A percentile compares a stretch with the other conserved stretches of the same genome.
These are phyloP conservation scores for Elsinoe fawcettii DNA, from an alignment of 2,329 filamentous ascomycete genomes.

Conservation along the genomic window DNA sequence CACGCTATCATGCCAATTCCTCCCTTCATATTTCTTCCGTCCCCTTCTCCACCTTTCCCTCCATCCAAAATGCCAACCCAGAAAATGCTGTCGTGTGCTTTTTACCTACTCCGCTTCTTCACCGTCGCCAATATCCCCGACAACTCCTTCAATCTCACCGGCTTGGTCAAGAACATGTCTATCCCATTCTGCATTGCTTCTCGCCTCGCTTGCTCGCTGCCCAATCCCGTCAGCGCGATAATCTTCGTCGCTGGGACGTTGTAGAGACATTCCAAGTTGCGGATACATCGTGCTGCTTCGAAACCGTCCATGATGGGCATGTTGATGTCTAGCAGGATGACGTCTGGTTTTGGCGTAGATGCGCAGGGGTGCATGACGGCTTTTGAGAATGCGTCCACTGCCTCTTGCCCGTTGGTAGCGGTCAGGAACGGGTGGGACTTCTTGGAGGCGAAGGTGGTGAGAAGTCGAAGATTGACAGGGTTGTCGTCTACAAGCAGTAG, in stretches of 20 bases:
- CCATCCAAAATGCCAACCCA: background rate
- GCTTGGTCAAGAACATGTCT: constrained; percentile 28
- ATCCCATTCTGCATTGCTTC: constrained; percentile 27
- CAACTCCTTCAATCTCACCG: constrained; percentile 28
- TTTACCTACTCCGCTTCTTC: background rate
- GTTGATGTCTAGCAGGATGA: constrained; percentile 18
- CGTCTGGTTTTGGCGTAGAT: constrained; percentile 4
- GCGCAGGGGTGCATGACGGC: constrained; percentile 10
- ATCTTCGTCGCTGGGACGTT: constrained; percentile 21
- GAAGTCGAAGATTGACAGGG: constrained; percentile 28
- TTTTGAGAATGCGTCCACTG: constrained; percentile 37
- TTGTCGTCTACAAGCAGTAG: constrained; percentile 31
- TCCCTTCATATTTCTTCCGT: background rate
- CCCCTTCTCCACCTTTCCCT: background rate
- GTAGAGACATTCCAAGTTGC: constrained; percentile 25
- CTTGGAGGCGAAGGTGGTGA: constrained; percentile 27
- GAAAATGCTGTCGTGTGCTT: background rate
- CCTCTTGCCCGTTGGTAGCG: constrained; percentile 43
- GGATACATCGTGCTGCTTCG: constrained; percentile 28
- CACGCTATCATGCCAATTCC: background rate
- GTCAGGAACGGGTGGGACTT: constrained; percentile 35
- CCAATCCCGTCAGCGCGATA: constrained; percentile 22
- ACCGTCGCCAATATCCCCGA: constrained; percentile 1
- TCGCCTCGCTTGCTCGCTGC: constrained; percentile 18
- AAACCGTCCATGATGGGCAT: constrained; percentile 22